A percentile compares a stretch with the other conserved stretches of the same genome.
Evolutionary conservation across 768 basidiomycete genomes (phyloP).

Genomic region (Lepiota brunneoincarnata): DNA sequence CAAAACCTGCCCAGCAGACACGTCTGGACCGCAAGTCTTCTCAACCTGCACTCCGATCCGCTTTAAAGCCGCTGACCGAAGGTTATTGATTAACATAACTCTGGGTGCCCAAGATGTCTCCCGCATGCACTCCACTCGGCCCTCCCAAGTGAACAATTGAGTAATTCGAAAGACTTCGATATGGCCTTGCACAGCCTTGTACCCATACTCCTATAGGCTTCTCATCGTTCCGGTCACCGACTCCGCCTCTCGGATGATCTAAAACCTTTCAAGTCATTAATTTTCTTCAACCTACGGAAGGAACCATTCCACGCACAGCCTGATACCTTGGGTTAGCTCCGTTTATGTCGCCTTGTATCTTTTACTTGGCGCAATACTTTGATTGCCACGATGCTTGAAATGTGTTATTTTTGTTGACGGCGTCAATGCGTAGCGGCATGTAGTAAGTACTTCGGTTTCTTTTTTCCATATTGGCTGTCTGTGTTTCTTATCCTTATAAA

Average conservation of each 20-base stretch:
- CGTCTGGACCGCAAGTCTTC: too few relatives aligned
- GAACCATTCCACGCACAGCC: too few relatives aligned
- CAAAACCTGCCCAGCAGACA: too few relatives aligned
- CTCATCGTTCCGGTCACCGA: neutral
- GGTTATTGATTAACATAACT: too few relatives aligned
- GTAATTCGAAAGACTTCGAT: neutral
- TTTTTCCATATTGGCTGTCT: neutral
- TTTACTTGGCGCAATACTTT: neutral
- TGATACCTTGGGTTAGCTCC: neutral
- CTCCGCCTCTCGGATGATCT: neutral
- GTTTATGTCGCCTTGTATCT: neutral
- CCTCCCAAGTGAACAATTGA: neutral
- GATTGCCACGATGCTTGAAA: neutral
- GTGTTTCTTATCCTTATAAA: constrained; percentile 9
- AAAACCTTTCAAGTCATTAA: neutral
- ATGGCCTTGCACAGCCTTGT: neutral
- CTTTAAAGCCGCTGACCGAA: too few relatives aligned
- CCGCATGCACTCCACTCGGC: too few relatives aligned
- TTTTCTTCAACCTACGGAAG: too few relatives aligned
- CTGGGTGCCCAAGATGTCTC: too few relatives aligned
- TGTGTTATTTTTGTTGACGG: neutral
- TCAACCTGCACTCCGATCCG: too few relatives aligned
- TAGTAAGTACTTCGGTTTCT: neutral
- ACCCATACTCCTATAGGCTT: neutral
- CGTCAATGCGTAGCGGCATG: constrained; percentile 5